Evolutionary conservation across 2,329 filamentous ascomycete genomes (phyloP), one percentile per base, ranked within the genome.

Genomic region (Sporothrix schenckii): DNA sequence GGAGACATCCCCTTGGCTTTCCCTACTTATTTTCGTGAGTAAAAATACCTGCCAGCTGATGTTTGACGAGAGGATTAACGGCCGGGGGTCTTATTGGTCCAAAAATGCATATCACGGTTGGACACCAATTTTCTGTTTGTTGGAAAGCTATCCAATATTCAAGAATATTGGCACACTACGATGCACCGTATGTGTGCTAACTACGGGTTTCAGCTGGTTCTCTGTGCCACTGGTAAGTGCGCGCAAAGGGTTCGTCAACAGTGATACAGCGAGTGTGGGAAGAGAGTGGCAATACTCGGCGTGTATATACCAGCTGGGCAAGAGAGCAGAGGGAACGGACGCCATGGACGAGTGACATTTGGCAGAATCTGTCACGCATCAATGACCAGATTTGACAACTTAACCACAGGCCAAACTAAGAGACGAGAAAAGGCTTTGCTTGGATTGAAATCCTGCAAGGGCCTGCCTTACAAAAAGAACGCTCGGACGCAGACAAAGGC

Each of bases 1-100:
- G 44, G 39, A 11, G 58, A 47, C 39, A n/a, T 27, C 19, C 39
- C 30, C 58, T 63, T 39, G 58, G 58, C 58, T 47, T 63, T 63
- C 58, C 39, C 58, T 47, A 21, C 58, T 63, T 44, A 30, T 30
- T 54, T 13, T 19, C 21, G 24, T 21, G n/a, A 34, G 56, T 34
- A 61, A 44, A 61, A 61, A n/a, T 4, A 0, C 16, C 30, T 1
- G 19, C 16, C 19, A 50, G 7, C n/a, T 34, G 30, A 3, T 34
- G 30, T 34, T 34, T 34, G 34, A 9, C 5, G 34, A 4, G 34
- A 34, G 34, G 34, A 34, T 34, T 7, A 34, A 34, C 34, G 6
- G 34, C 34, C 4, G 5, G 7, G 7, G 7, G 34, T 34, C 34
- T 9, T 34, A 34, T 34, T 34, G 34, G 34, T 9, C 34, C 34